phyloP scores from a whole-genome alignment of 352 stramenopile species.

The Globisporangium rhizosaccharum region DNA sequence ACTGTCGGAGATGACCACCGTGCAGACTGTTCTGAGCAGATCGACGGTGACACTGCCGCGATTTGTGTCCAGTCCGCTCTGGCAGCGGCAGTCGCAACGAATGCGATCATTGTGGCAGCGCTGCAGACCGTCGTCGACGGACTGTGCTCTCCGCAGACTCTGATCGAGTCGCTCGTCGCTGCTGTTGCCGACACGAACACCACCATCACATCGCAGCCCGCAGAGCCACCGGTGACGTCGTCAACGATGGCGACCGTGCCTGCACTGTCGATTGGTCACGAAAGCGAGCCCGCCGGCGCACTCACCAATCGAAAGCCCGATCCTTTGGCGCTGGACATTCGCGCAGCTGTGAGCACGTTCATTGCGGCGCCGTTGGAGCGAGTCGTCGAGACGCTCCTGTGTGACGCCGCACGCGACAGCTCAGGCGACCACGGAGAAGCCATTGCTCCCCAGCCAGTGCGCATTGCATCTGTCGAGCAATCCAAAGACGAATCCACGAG shows the following conservation, averaged over 20 bases:
- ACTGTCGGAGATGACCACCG: not conserved
- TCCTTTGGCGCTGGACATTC: conserved; percentile 20
- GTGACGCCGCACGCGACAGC: not conserved
- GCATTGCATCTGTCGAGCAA: not conserved
- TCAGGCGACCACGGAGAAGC: not conserved
- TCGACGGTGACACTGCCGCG: not conserved
- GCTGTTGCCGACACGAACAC: not conserved
- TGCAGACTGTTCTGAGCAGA: not conserved
- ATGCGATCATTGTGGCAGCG: conserved; percentile 21
- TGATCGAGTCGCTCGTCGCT: conserved; percentile 13
- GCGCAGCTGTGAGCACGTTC: conserved; percentile 15
- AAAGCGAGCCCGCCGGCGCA: too few species aligned
- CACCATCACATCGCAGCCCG: not conserved
- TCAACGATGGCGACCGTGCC: not conserved
- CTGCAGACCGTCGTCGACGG: conserved; percentile 21
- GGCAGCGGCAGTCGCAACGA: conserved; percentile 13
- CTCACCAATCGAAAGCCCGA: not conserved
- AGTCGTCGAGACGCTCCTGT: conserved; percentile 15
- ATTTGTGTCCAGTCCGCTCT: conserved; percentile 14
- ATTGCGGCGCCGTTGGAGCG: conserved; percentile 20
- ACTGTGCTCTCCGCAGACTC: conserved; percentile 8
- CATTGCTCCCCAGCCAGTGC: not conserved
- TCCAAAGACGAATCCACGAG: not conserved
- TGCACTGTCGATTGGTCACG: too few species aligned
- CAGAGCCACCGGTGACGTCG: not conserved